These are phyloP conservation scores for Solanum chiquidenum DNA, from an alignment of 257 asterid species.

Conservation along the genomic window DNA sequence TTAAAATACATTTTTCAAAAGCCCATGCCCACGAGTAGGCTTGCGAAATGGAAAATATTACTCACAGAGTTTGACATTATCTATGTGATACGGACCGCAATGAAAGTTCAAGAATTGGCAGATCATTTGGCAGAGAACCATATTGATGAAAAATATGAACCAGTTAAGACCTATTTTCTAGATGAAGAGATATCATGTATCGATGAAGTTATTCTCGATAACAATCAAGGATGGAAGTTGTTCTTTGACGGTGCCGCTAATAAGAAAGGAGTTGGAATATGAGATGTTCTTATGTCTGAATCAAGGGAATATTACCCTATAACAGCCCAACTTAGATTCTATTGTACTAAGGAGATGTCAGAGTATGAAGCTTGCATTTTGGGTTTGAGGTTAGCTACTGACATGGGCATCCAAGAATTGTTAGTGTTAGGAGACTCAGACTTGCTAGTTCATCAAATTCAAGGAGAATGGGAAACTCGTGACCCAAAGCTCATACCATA, in stretches of 20 bases:
- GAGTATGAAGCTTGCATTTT: background rate
- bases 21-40: background rate
- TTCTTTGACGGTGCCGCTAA: background rate
- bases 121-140: background rate
- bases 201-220: background rate
- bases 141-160: too few relatives aligned
- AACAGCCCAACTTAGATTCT: too few relatives aligned
- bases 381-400: background rate
- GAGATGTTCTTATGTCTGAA: too few relatives aligned
- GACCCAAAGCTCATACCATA: background rate
- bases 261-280: too few relatives aligned
- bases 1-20: too few relatives aligned
- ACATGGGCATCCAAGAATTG: background rate
- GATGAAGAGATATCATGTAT: background rate
- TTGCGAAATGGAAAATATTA: background rate
- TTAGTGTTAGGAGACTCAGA: background rate
- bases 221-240: too few relatives aligned
- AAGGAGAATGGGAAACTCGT: background rate
- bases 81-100: background rate
- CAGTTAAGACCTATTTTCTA: background rate
- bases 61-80: background rate
- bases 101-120: too few relatives aligned
- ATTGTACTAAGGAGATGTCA: background rate
- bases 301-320: too few relatives aligned
- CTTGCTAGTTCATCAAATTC: background rate